Conservation (phyloP, 441 rosid genomes). For the Capsella rubella region DNA sequence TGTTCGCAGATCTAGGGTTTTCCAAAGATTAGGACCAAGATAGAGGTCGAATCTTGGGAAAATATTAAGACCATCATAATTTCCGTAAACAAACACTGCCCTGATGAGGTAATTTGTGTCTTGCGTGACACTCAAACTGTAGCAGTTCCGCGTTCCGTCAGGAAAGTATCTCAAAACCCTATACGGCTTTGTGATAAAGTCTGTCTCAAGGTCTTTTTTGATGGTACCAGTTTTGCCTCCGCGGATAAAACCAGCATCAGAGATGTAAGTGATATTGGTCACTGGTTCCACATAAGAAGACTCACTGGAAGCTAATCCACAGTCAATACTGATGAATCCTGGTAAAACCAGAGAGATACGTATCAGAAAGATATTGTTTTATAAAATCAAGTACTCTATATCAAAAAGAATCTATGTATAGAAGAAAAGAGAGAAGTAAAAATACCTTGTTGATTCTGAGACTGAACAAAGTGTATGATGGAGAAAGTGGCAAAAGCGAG, state of each 20-base stretch:
- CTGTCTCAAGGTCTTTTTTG: background rate
- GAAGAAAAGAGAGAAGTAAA: background rate
- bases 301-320: conserved; percentile 44
- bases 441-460: conserved; percentile 38
- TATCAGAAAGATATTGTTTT: too few relatives aligned
- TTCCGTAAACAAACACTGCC: conserved; percentile 43
- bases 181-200: background rate
- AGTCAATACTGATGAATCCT: conserved; percentile 58
- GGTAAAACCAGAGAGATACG: background rate
- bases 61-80: conserved; percentile 40
- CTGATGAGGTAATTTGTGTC: conserved; percentile 45
- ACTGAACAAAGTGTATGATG: conserved; percentile 5
- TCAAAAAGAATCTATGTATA: too few relatives aligned
- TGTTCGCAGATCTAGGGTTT: conserved; percentile 18
- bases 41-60: conserved; percentile 42
- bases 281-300: conserved; percentile 37
- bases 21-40: conserved; percentile 53
- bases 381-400: too few relatives aligned
- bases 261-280: conserved; percentile 42
- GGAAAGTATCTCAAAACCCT: conserved; percentile 49
- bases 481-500: conserved; percentile 17
- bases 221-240: conserved; percentile 41
- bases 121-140: conserved; percentile 32
- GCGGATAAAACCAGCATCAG: conserved; percentile 38
- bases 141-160: conserved; percentile 47